phyloP scores from a whole-genome alignment of 805 yeast genomes.

The Pichia ethanolica region DNA sequence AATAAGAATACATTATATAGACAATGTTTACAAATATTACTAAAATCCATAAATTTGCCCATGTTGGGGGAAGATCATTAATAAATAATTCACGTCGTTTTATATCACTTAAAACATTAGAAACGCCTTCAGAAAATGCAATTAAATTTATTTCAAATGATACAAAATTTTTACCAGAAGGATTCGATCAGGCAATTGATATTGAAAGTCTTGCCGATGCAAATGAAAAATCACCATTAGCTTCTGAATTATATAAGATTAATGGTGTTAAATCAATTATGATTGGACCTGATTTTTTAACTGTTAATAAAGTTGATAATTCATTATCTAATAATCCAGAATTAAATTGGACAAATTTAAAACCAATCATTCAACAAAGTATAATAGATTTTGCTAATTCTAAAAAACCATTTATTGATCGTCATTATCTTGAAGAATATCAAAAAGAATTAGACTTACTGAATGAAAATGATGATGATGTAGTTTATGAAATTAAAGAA shows the following conservation, averaged over 20 bases:
- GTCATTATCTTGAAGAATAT: slow-evolving; percentile 17
- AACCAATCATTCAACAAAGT: slow-evolving; percentile 20
- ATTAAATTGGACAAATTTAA: slow-evolving; percentile 25
- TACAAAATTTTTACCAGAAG: slow-evolving; percentile 38
- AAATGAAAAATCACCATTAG: slow-evolving; percentile 53
- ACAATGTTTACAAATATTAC: too few species aligned
- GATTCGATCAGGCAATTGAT: slow-evolving; percentile 38
- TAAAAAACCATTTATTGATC: slow-evolving; percentile 22
- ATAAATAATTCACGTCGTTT: not conserved
- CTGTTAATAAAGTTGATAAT: slow-evolving; percentile 50
- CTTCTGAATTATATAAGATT: slow-evolving; percentile 48
- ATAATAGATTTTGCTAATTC: slow-evolving; percentile 22
- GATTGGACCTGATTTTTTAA: slow-evolving; percentile 68
- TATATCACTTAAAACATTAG: slow-evolving; percentile 32
- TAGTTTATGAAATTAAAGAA: slow-evolving; percentile 61
- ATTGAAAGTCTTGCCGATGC: slow-evolving; percentile 49
- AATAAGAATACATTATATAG: too few species aligned
- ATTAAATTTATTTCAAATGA: slow-evolving; percentile 53
- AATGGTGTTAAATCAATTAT: slow-evolving; percentile 63
- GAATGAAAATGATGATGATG: slow-evolving; percentile 57
- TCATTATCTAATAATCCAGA: slow-evolving; percentile 27
- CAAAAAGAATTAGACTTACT: slow-evolving; percentile 23
- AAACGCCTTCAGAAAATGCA: slow-evolving; percentile 75
- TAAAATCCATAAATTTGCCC: too few species aligned
- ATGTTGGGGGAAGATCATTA: too few species aligned